Base-by-base conservation (phyloP, 1,284 basidiomycete species). In the Quambalaria eucalypti region DNA sequence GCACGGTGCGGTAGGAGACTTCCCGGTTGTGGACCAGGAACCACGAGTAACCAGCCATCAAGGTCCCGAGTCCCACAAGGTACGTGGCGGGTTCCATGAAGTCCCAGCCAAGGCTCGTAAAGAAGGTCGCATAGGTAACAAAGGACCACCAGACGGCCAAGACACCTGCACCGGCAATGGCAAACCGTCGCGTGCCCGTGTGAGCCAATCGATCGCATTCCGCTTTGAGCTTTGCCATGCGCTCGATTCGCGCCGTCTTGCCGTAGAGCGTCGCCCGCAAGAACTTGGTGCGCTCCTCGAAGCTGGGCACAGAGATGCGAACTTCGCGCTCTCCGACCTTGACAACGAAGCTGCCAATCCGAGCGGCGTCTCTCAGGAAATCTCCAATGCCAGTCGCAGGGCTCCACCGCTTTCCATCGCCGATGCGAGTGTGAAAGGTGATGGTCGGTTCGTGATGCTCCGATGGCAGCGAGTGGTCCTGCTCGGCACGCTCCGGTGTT, bases 21-120 rank as follows among this genome's bases (percentile, higher is more conserved):
- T 70, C 68, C 16, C 67, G 60, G 39, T 69, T 66, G 52, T 69
- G 65, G 23, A 65, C 56, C 44, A 70, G 61, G 61, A 70, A 67
- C 64, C 66, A 70, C 28, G 61, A 54, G 38, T 69, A 70, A 50
- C 67, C 67, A 19, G 60, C 64, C 60, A 68, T 56, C 38, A 70
- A 56, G 29, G 64, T 62, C 47, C 59, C 68, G 10, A 68, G 60
- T 52, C 66, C 68, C 29, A 50, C 33, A 50, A 70, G 64, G 42
- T 68, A 70, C 31, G 66, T 64, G 48, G 64, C 61, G 5, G 66
- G 61, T 49, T 66, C 65, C 61, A 65, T 62, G 26, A 60, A 54
- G 48, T 65, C 62, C 65, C 65, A 67, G 39, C 65, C 65, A 61
- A 14, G 61, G 57, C 33, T 61, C 57, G 64, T 68, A 52, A 54